A percentile compares a stretch with the other conserved stretches of the same genome.
Conservation (phyloP, 192 early-diverging fungal genomes). For the Gamsiella multidivaricata region DNA sequence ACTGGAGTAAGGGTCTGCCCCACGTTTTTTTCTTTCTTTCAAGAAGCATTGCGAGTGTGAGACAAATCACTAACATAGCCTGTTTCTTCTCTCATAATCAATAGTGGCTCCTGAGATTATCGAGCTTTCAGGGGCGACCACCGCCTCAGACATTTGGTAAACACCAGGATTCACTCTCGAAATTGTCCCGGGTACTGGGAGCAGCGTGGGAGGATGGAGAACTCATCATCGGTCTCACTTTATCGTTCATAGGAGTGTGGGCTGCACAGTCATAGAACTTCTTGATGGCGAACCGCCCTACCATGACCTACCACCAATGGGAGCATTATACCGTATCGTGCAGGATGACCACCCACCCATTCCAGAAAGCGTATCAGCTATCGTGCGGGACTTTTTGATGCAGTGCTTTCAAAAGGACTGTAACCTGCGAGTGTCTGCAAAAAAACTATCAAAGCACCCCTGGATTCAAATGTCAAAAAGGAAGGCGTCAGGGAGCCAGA, state of each 20-base stretch:
- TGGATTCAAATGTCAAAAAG: constrained; percentile 65
- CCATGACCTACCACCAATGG: constrained; percentile 74
- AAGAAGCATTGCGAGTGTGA: not conserved
- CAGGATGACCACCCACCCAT: constrained; percentile 82
- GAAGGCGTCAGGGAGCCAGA: constrained; percentile 37
- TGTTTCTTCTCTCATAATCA: too few relatives aligned
- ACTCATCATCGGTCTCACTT: not conserved
- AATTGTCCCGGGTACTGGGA: too few relatives aligned
- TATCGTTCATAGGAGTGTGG: constrained; percentile 71
- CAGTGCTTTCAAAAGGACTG: constrained; percentile 84
- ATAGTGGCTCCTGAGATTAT: constrained; percentile 78
- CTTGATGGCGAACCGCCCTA: constrained; percentile 78
- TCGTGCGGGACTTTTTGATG: constrained; percentile 79
- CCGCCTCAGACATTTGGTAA: constrained; percentile 76
- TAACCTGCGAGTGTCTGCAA: constrained; percentile 72
- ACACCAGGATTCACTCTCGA: not conserved
- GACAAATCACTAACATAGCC: too few relatives aligned
- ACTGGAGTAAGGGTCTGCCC: constrained; percentile 63
- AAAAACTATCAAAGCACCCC: constrained; percentile 74
- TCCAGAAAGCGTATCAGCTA: constrained; percentile 68
- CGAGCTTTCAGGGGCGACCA: constrained; percentile 72
- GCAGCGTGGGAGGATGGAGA: too few relatives aligned
- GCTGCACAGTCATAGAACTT: constrained; percentile 78
- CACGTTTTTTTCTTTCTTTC: not conserved
- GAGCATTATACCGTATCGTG: constrained; percentile 76